Evolutionary conservation across 148 eudicot genomes (phyloP), one percentile per base, ranked within the genome.

Genomic region (Camellia lanceoleosa): DNA sequence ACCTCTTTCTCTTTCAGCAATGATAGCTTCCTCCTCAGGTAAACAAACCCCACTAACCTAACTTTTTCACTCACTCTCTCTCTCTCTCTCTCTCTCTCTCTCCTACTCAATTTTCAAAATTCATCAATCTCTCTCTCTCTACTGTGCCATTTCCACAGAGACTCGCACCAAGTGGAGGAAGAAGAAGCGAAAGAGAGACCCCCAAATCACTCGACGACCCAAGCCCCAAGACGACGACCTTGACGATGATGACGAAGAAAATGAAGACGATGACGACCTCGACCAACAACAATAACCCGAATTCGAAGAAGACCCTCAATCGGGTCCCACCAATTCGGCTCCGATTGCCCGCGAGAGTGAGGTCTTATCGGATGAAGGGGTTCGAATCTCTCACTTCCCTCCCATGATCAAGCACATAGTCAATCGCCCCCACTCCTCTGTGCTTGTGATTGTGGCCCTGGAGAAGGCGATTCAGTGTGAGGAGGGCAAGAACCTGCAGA

Each of bases 21-120:
- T 93, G 97, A 93, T 95, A 71, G 88, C 90, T 82, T 91, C 97
- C 84, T 87, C 93, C 74, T 86, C 97, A 84, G 97, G 97, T 91
- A 79, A 65, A 5, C 38, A 18, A 54, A 52, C 23, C 23, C 23
- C 23, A 23, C 23, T 23, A 23, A 73, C 77, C 81, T 52, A 76
- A 56, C 69, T 65, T 4, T 54, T 64, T 0, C 61, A 11, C 55
- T 18, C 79, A n/a, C n/a, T n/a, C n/a, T n/a, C n/a, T n/a, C n/a
- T n/a, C n/a, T n/a, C n/a, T n/a, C n/a, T n/a, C n/a, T n/a, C n/a
- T 20, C 54, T 51, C 73, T 52, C 23, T 23, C 23, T 23, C 23
- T 23, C 64, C 55, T 64, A 8, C 55, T 16, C 44, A 73, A 38
- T 78, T 20, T 52, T 23, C 19, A 11, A 44, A 62, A 23, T 23